Evolutionary conservation across 306 rosid genomes (phyloP).

Genomic region (Phaseolus lunatus): DNA sequence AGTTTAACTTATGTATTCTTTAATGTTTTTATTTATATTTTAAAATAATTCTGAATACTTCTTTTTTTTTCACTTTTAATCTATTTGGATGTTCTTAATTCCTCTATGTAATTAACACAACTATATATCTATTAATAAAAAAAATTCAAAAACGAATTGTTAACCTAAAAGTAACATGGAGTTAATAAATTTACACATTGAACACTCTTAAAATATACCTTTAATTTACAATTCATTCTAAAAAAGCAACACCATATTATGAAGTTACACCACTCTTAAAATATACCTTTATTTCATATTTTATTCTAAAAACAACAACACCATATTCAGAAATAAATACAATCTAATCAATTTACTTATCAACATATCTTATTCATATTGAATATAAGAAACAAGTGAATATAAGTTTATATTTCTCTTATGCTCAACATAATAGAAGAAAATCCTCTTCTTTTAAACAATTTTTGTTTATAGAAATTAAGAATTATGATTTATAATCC

Average conservation of each 20-base stretch:
- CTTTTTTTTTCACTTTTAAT: too few species aligned
- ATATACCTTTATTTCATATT: background rate
- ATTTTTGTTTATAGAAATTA: background rate
- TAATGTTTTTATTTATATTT: too few species aligned
- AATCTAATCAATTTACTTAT: background rate
- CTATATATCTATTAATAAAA: too few species aligned
- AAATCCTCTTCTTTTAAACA: background rate
- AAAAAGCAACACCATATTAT: background rate
- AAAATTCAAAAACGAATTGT: too few species aligned
- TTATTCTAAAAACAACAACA: background rate
- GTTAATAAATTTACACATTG: too few species aligned
- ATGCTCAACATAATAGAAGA: background rate
- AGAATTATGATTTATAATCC: background rate
- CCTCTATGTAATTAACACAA: too few species aligned
- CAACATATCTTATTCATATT: background rate
- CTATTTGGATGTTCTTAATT: too few species aligned
- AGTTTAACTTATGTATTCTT: too few species aligned
- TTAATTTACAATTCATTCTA: too few species aligned
- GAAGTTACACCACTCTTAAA: background rate
- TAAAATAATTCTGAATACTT: too few species aligned
- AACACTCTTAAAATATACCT: too few species aligned
- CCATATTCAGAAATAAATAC: background rate
- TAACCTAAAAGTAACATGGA: too few species aligned
- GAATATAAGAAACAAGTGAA: background rate
- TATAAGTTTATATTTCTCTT: background rate